phyloP scores from a whole-genome alignment of 352 stramenopile genomes.

The Globisporangium polare region DNA sequence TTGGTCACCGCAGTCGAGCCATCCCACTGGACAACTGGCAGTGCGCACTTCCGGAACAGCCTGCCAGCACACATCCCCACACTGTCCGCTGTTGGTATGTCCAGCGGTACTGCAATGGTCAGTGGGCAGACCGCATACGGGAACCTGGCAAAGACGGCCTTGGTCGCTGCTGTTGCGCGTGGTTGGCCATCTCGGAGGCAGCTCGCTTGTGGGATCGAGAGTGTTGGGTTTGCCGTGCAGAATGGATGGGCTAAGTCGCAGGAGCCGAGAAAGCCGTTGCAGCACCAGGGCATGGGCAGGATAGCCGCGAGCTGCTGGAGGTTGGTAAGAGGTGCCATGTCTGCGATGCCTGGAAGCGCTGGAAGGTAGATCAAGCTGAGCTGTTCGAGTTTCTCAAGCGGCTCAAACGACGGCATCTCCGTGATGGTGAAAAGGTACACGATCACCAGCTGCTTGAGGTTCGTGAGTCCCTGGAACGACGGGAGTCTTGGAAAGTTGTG shows the following conservation, averaged over 20 bases:
- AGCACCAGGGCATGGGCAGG: neutral
- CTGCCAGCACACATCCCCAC: neutral
- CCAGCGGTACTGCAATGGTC: neutral
- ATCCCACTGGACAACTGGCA: too few relatives aligned
- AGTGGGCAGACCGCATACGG: neutral
- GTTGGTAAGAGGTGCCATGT: constrained; percentile 3
- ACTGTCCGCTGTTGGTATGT: neutral
- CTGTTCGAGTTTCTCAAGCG: neutral
- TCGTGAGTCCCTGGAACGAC: constrained; percentile 22
- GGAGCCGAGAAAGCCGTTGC: neutral
- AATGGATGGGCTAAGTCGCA: neutral
- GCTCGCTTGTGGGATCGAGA: neutral
- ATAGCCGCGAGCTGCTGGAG: neutral
- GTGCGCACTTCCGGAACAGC: too few relatives aligned
- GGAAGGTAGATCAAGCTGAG: constrained; percentile 20
- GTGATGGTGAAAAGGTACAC: constrained; percentile 16
- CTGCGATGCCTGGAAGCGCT: constrained; percentile 12
- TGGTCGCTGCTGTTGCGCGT: neutral
- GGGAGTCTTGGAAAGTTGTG: constrained; percentile 25
- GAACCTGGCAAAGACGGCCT: neutral
- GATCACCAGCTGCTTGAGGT: constrained; percentile 31
- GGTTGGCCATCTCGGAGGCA: neutral
- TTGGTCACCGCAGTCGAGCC: neutral
- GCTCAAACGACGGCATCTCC: constrained; percentile 22
- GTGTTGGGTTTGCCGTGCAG: neutral